Base-by-base conservation (phyloP, 176 grass and related monocot genomes). In the Aegilops umbellulata region DNA sequence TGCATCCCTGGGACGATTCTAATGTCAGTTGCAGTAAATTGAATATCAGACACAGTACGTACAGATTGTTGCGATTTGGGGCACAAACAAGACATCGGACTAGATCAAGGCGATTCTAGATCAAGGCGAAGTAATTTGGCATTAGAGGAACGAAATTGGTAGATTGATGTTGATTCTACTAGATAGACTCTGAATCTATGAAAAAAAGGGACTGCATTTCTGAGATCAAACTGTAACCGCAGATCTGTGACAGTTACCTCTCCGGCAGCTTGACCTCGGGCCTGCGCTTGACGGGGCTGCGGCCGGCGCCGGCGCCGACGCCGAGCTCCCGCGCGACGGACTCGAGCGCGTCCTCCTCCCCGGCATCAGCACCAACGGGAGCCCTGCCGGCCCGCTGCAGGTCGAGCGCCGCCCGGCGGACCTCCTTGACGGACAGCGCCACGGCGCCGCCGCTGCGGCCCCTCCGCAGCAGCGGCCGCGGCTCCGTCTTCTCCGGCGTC, bases 381-480 rank as follows among this genome's bases (percentile, higher is more conserved):
- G 3, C 84, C 35, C 24, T 79, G 64, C 30, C 83, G 0, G 58
- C 30, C 58, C 79, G 72, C 76, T 65, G 82, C 25, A 97, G 69
- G 35, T 51, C 84, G 26, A 93, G 82, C 41, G 95, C 91, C 4
- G 87, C 87, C 27, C 38, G 82, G 26, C 88, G 84, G 10, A 97
- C 85, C 69, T 57, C 93, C 79, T 84, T 91, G 25, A 93, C 76
- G 23, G 95, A 95, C 71, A 97, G 88, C 36, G 92, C 93, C 12
- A 97, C 39, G 74, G 85, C 86, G 69, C 80, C 74, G 30, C 82
- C 53, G 53, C 53, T 65, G 8, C 60, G n/a, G 1, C 83, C 58
- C 84, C 87, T 91, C 16, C 31, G 35, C 19, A 32, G 69, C 20
- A 6, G 81, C n/a, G 75, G 79, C 10, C 13, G 69, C 61, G 90